These are phyloP conservation scores for Globisporangium emineosum DNA, from an alignment of 352 stramenopile species.

Conservation along the genomic window DNA sequence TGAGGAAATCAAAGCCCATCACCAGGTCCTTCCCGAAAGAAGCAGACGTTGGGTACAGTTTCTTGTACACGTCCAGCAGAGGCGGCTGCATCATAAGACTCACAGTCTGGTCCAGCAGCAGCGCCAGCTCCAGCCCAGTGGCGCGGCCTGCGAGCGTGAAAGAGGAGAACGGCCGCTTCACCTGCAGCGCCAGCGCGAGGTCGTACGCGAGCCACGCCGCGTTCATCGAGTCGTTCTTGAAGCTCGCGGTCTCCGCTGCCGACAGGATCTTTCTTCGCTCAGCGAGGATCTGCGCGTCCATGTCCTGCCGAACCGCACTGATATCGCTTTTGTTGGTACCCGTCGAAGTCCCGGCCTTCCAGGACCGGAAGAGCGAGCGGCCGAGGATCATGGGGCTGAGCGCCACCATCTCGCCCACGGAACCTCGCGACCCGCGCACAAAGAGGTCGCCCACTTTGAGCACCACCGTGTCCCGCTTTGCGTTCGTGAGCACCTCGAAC, in stretches of 20 bases:
- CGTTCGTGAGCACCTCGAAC: conserved; percentile 1
- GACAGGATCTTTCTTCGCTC: background rate
- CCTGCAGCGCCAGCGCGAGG: background rate
- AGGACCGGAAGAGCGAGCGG: background rate
- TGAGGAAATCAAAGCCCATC: background rate
- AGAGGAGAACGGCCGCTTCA: background rate
- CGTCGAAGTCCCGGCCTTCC: background rate
- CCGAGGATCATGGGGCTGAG: conserved; percentile 5
- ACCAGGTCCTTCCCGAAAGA: background rate
- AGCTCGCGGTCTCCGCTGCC: background rate
- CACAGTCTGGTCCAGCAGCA: background rate
- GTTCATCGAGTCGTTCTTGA: conserved; percentile 3
- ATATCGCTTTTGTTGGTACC: background rate
- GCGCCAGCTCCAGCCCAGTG: background rate
- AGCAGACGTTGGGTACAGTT: background rate
- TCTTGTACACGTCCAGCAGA: background rate
- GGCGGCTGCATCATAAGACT: background rate
- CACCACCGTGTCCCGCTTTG: background rate
- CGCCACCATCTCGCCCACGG: background rate
- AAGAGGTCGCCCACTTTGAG: background rate
- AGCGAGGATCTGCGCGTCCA: conserved; percentile 1
- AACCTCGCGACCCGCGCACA: background rate
- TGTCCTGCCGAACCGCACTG: background rate
- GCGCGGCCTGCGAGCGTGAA: conserved; percentile 1
- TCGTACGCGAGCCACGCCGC: conserved; percentile 4